A percentile compares a stretch with the other conserved stretches of the same genome.
phyloP scores from a whole-genome alignment of 1,139 yeast genomes.

The Dujonia santamariae region DNA sequence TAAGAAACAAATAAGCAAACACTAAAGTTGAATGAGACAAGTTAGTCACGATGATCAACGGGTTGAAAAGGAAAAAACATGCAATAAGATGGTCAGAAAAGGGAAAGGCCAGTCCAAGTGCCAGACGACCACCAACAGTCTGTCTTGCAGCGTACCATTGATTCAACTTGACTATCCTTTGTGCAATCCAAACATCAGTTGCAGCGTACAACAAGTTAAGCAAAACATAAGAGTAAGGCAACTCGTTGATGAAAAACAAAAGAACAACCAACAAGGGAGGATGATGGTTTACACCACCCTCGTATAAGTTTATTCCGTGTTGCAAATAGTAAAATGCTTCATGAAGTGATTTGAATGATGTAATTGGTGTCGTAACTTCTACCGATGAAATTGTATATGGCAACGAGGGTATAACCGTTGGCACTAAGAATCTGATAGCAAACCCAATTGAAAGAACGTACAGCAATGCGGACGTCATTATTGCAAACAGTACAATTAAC shows the following conservation, averaged over 20 bases:
- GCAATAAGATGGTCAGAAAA: constrained; percentile 48
- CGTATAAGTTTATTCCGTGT: constrained; percentile 65
- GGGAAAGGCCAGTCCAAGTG: constrained; percentile 11
- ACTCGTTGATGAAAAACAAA: constrained; percentile 35
- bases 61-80: constrained; percentile 73
- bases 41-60: constrained; percentile 65
- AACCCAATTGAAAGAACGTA: constrained; percentile 20
- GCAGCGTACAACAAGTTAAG: constrained; percentile 38
- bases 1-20: constrained; percentile 57
- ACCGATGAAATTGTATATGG: constrained; percentile 39
- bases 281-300: constrained; percentile 86
- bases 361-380: constrained; percentile 77
- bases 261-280: constrained; percentile 66
- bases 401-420: constrained; percentile 30
- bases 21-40: constrained; percentile 66
- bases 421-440: constrained; percentile 28
- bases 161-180: constrained; percentile 39
- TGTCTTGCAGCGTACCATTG: constrained; percentile 24
- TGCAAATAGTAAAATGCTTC: constrained; percentile 75
- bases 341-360: constrained; percentile 61
- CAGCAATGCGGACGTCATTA: not conserved
- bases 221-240: constrained; percentile 19
- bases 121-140: not conserved
- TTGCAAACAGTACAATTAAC: no score
- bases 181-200: constrained; percentile 41